Percentiles rank a stretch among this genome's conserved stretches.
Evolutionary conservation across 345 rosid genomes (phyloP).

Genomic region (Aethionema arabicum): DNA sequence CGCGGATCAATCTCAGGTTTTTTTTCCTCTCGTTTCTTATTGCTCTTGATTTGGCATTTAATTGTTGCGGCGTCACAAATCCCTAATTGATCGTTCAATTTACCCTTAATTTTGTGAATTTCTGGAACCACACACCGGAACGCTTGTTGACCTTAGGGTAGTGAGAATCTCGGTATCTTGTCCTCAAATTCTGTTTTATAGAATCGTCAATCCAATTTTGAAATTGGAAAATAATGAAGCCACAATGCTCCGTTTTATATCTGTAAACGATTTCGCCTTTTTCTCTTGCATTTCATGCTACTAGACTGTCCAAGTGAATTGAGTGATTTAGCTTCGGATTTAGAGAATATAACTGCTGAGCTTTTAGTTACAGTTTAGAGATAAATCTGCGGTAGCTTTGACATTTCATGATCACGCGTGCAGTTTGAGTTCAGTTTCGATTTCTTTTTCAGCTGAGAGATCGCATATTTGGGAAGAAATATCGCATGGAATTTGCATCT

Average conservation of each 20-base stretch:
- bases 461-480: constrained; percentile 56
- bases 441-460: constrained; percentile 51
- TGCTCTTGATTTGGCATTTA: background rate
- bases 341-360: background rate
- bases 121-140: background rate
- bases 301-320: background rate
- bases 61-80: constrained; percentile 12
- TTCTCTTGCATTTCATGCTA: no score
- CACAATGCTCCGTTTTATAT: background rate
- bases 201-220: background rate
- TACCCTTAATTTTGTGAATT: background rate
- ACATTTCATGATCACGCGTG: background rate
- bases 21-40: background rate
- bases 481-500: constrained; percentile 52
- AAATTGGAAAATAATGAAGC: background rate
- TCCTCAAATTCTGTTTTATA: background rate
- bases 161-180: background rate
- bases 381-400: background rate
- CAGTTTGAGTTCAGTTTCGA: background rate
- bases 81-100: constrained; percentile 30
- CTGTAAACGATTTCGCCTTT: background rate
- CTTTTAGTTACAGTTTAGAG: background rate
- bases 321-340: background rate
- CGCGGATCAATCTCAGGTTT: constrained; percentile 52
- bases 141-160: background rate